phyloP scores from a whole-genome alignment of 805 yeast species.

The Candida krabiensis region DNA sequence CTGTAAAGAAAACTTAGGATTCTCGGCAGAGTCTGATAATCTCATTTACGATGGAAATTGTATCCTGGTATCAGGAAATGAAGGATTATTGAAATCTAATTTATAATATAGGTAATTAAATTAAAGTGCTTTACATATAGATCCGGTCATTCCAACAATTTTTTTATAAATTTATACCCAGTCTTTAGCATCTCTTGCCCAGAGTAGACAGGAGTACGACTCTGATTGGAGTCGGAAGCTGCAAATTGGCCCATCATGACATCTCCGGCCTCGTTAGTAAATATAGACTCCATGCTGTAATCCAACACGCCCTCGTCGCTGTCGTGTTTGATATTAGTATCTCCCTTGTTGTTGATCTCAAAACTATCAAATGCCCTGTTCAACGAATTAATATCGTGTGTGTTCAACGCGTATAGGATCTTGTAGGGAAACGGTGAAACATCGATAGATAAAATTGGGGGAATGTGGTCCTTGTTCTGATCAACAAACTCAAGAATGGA shows the following conservation, averaged over 20 bases:
- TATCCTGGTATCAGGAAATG: conserved; percentile 67
- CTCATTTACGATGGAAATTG: conserved; percentile 59
- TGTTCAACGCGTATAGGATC: conserved; percentile 31
- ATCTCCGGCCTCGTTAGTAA: conserved; percentile 27
- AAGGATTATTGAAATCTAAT: conserved; percentile 28
- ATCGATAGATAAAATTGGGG: conserved; percentile 69
- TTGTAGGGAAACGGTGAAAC: conserved; percentile 63
- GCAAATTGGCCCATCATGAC: conserved; percentile 17
- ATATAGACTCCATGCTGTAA: conserved; percentile 29
- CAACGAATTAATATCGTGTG: conserved; percentile 26
- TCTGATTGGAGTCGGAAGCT: conserved; percentile 3
- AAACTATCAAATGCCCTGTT: conserved; percentile 25
- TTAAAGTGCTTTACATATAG: neutral
- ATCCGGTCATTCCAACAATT: conserved; percentile 25
- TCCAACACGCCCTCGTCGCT: conserved; percentile 12
- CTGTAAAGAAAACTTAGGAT: conserved; percentile 31
- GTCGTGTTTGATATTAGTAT: conserved; percentile 2
- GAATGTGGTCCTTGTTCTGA: conserved; percentile 62
- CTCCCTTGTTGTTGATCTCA: conserved; percentile 14
- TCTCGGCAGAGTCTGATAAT: conserved; percentile 24
- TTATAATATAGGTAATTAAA: conserved; percentile 1
- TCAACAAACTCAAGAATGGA: conserved; percentile 55
- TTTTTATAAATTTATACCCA: conserved; percentile 41
- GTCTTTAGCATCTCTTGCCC: conserved; percentile 34
- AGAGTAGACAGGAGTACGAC: conserved; percentile 15